A percentile compares a stretch with the other conserved stretches of the same genome.
These are phyloP conservation scores for Lactifluus volemus DNA, from an alignment of 768 basidiomycete species.

Conservation along the genomic window DNA sequence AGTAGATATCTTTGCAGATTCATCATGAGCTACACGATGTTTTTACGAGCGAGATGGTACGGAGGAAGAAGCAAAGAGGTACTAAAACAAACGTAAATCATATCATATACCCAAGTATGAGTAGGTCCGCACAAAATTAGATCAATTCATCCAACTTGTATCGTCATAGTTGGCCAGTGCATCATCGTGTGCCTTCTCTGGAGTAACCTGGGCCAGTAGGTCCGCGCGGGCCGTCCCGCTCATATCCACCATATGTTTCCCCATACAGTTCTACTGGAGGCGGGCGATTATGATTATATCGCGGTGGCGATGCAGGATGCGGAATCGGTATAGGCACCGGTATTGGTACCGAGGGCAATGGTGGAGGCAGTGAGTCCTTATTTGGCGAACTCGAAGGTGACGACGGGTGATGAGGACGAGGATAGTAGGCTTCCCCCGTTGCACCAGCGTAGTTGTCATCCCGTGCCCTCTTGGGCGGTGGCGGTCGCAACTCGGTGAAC, in stretches of 20 bases:
- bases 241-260: not conserved
- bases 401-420: not conserved
- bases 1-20: not conserved
- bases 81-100: not conserved
- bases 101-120: not conserved
- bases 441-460: slow-evolving; percentile 8
- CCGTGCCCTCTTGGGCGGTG: slow-evolving; percentile 16
- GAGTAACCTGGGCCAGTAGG: not conserved
- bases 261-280: not conserved
- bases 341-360: not conserved
- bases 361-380: not conserved
- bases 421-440: slow-evolving; percentile 2
- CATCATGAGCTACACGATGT: not conserved
- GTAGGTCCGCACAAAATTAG: not conserved
- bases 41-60: not conserved
- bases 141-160: not conserved
- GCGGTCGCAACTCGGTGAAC: slow-evolving; percentile 10
- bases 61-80: not conserved
- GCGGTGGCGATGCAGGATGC: not conserved
- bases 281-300: not conserved
- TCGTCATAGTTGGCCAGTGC: no score
- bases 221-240: slow-evolving; percentile 2
- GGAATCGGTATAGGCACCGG: slow-evolving; percentile 11
- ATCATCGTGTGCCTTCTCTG: slow-evolving; percentile 2
- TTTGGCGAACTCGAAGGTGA: not conserved